Evolutionary conservation across 306 rosid genomes (phyloP).

Genomic region (Citrullus colocynthis): DNA sequence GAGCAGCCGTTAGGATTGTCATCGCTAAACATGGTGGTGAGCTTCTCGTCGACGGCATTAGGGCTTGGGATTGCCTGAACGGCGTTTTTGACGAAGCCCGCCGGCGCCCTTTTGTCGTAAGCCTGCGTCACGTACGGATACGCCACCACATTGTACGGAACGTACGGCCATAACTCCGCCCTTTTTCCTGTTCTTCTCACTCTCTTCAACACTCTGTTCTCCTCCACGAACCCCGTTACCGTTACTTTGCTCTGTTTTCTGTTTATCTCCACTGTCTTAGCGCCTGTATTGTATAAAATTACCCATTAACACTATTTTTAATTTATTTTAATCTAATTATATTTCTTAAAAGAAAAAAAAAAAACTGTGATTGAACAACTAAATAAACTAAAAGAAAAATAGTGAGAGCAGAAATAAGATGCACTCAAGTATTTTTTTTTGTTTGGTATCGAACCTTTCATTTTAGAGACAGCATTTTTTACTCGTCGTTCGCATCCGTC

Average conservation of each 20-base stretch:
- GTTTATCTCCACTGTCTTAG: slow-evolving; percentile 7
- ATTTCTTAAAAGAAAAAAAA: too few relatives aligned
- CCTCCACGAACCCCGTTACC: slow-evolving; percentile 8
- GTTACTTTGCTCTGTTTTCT: slow-evolving; percentile 10
- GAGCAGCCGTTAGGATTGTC: slow-evolving; percentile 14
- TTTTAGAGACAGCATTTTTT: neutral
- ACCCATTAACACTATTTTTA: too few relatives aligned
- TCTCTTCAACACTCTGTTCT: slow-evolving; percentile 8
- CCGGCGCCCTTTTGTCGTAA: slow-evolving; percentile 13
- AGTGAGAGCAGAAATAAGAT: too few relatives aligned
- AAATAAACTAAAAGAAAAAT: too few relatives aligned
- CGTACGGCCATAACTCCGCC: slow-evolving; percentile 13
- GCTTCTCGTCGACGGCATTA: slow-evolving; percentile 4
- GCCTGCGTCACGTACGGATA: slow-evolving; percentile 12
- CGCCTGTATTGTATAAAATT: neutral
- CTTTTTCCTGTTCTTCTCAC: slow-evolving; percentile 11
- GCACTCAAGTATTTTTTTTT: too few relatives aligned
- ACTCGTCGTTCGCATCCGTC: slow-evolving; percentile 14
- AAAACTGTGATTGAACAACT: too few relatives aligned
- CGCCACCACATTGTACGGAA: slow-evolving; percentile 12
- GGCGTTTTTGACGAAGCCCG: slow-evolving; percentile 9
- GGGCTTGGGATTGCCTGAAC: slow-evolving; percentile 3
- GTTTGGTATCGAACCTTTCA: neutral
- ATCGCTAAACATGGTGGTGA: slow-evolving; percentile 12
- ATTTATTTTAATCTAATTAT: too few relatives aligned